phyloP scores from a whole-genome alignment of 2,329 filamentous ascomycete species.

The Orbilia brochopaga region DNA sequence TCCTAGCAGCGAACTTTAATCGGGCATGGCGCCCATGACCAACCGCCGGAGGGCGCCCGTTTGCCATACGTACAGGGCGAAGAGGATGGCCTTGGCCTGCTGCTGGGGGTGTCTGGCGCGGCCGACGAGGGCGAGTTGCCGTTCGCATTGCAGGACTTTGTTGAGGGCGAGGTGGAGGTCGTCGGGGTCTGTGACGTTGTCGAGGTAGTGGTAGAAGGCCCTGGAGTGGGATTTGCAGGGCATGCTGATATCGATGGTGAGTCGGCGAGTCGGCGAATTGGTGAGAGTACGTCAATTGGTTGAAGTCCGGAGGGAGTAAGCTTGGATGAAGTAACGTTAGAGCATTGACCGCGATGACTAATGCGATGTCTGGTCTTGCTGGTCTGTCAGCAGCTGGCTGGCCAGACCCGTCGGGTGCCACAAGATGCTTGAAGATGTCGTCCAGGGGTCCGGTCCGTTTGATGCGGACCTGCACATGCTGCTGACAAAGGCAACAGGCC shows the following conservation, averaged over 20 bases:
- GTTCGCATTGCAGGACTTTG: conserved; percentile 15
- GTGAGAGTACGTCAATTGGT: too few relatives aligned
- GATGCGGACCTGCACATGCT: not conserved
- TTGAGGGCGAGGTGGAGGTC: conserved; percentile 16
- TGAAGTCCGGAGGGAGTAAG: too few relatives aligned
- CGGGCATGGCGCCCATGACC: not conserved
- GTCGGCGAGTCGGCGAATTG: too few relatives aligned
- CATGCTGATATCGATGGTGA: too few relatives aligned
- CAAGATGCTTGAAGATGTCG: too few relatives aligned
- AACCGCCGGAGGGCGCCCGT: not conserved
- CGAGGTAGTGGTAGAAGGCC: conserved; percentile 30
- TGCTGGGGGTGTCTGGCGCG: conserved; percentile 4
- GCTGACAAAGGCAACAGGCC: too few relatives aligned
- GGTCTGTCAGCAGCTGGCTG: too few relatives aligned
- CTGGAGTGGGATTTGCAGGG: conserved; percentile 30
- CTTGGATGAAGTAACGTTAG: too few relatives aligned
- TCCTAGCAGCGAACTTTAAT: too few relatives aligned
- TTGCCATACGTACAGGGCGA: conserved; percentile 12
- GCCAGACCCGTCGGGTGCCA: too few relatives aligned
- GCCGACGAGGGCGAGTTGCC: conserved; percentile 17
- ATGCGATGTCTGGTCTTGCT: too few relatives aligned
- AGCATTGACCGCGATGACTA: too few relatives aligned
- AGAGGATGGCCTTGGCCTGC: conserved; percentile 2
- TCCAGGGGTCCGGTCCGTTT: not conserved
- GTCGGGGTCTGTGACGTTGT: not conserved